Evolutionary conservation across 441 rosid genomes (phyloP), one percentile per base, ranked within the genome.

Genomic region (Pelargonium myrrhifolium): DNA sequence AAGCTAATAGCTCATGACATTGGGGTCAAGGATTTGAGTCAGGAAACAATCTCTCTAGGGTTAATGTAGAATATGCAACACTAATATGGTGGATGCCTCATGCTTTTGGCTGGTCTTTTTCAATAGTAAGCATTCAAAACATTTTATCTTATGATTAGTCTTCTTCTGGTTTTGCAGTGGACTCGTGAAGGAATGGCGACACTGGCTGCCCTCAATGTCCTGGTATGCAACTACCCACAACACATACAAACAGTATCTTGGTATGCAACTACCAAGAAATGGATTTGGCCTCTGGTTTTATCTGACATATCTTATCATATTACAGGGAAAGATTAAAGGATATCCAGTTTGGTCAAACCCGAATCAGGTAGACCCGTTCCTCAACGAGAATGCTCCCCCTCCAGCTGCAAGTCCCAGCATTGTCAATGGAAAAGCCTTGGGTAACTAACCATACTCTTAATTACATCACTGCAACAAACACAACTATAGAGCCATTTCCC

Each of bases 141-240:
- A 2, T 65, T 64, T 66, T 11, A 9, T 21, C 39, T 60, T 22
- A 4, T 56, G 61, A 31, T 21, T 58, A 28, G 3, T 28, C 31
- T 28, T 28, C 31, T 28, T 28, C 31, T 47, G 15, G n/a, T 47
- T 61, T 21, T 74, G 74, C 68, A 93, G 97, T 90, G 97, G 98
- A 93, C 98, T 80, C 93, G 98, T 1, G 97, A 93, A 83, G 98
- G 98, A 76, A 93, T 93, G 96, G 98, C 97, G 47, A 85, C 96
- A 1, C 84, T 90, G 70, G 92, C 96, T 56, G 93, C 98, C 64
- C 85, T 93, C 28, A 93, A 93, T 67, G 97, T 93, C 76, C 78
- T 89, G 77, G 98, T 93, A 84, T 0, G 71, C 40, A 64, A 53
- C 21, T 35, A 14, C 3, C 14, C 3, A 40, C n/a, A 12, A 21